These are phyloP conservation scores for Artemisia tridentata DNA, from an alignment of 129 eudicot species.

Conservation along the genomic window DNA sequence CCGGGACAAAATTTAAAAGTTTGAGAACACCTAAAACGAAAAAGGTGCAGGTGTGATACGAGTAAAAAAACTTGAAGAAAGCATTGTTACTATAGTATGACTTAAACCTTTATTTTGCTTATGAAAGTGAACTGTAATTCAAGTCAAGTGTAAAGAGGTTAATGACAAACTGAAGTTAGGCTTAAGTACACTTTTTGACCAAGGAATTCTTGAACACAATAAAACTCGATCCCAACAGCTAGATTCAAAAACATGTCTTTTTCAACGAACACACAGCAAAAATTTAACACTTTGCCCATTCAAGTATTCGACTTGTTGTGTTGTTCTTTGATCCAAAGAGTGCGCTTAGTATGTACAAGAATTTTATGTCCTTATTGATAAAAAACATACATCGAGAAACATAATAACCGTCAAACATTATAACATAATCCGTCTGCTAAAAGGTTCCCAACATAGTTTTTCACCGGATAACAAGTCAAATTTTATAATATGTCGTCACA, in stretches of 20 bases:
- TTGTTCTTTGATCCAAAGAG: conserved; percentile 6
- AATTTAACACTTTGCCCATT: not conserved
- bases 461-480: not conserved
- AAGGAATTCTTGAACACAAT: not conserved
- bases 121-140: no score
- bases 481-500: not conserved
- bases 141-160: no score
- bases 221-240: not conserved
- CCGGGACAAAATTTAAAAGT: no score
- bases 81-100: no score
- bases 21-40: no score
- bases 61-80: no score
- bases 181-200: no score
- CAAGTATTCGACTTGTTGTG: not conserved
- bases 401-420: not conserved
- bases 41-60: no score
- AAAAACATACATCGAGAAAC: not conserved
- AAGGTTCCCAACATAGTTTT: not conserved
- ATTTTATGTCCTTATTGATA: not conserved
- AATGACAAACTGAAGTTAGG: no score
- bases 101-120: no score
- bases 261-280: not conserved
- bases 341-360: not conserved
- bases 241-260: not conserved
- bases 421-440: conserved; percentile 2